Percentiles rank a stretch among this genome's conserved stretches.
Evolutionary conservation across 306 rosid genomes (phyloP).

Genomic region (Hylodesmum podocarpum): DNA sequence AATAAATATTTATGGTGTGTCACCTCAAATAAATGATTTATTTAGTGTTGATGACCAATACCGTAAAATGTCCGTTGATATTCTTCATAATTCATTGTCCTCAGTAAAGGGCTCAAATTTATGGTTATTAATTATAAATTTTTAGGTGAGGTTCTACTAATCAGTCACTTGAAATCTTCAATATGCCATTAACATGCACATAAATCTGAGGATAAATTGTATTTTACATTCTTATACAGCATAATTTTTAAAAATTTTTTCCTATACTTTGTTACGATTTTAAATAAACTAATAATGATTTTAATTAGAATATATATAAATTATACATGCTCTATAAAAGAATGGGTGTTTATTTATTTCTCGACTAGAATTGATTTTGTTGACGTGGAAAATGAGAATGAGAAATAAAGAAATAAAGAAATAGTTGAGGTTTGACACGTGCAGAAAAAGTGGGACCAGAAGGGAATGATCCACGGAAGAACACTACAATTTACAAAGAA

Average conservation of each 20-base stretch:
- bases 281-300: background rate
- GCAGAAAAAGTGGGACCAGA: conserved; percentile 11
- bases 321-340: background rate
- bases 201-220: background rate
- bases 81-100: background rate
- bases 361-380: background rate
- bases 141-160: background rate
- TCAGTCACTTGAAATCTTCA: background rate
- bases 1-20: no score
- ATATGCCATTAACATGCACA: background rate
- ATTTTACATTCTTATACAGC: background rate
- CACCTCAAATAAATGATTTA: no score
- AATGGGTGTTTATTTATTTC: background rate
- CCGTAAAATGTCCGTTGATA: background rate
- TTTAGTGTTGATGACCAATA: background rate
- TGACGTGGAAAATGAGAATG: background rate
- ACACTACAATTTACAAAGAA: background rate
- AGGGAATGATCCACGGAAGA: conserved; percentile 19
- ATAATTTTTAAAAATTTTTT: background rate
- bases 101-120: background rate
- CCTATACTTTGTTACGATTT: background rate
- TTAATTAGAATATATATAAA: no score
- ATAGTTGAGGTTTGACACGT: conserved; percentile 16
- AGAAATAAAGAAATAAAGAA: background rate
- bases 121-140: background rate